Conservation (phyloP, 768 basidiomycete genomes). For the Daedaleopsis sinensis region DNA sequence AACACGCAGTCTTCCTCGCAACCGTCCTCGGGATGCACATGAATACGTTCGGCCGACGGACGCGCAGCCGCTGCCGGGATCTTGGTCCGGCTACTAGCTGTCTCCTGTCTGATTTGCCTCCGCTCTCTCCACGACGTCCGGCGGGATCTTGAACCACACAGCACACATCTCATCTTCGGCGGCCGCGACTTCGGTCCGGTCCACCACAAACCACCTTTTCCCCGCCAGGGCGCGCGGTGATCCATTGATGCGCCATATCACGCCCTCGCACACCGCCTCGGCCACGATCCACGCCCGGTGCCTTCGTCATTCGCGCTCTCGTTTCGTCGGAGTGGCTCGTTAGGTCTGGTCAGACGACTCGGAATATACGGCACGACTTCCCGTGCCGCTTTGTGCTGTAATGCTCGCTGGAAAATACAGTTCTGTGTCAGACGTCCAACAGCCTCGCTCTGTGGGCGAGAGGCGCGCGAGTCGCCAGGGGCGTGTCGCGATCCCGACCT, state of each 20-base stretch:
- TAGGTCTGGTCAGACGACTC: conserved; percentile 8
- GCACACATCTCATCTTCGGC: conserved; percentile 6
- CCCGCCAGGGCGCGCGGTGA: conserved; percentile 1
- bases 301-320: conserved; percentile 1
- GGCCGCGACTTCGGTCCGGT: conserved; percentile 11
- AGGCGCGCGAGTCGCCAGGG: background rate
- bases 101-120: conserved; percentile 5
- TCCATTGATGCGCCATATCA: conserved; percentile 12
- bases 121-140: conserved; percentile 1
- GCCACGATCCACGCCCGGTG: conserved; percentile 5
- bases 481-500: background rate
- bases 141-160: background rate
- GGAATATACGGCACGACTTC: conserved; percentile 8
- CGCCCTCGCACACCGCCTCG: conserved; percentile 2
- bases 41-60: background rate
- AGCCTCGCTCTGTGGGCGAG: background rate
- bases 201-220: background rate
- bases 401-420: background rate
- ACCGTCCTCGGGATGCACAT: background rate
- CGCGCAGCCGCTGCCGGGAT: conserved; percentile 4
- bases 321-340: background rate
- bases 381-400: background rate
- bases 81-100: conserved; percentile 16
- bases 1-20: background rate
- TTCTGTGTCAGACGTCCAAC: background rate